Evolutionary conservation across 257 asterid genomes (phyloP), one percentile per base, ranked within the genome.

Genomic region (Salvia rosmarinus): DNA sequence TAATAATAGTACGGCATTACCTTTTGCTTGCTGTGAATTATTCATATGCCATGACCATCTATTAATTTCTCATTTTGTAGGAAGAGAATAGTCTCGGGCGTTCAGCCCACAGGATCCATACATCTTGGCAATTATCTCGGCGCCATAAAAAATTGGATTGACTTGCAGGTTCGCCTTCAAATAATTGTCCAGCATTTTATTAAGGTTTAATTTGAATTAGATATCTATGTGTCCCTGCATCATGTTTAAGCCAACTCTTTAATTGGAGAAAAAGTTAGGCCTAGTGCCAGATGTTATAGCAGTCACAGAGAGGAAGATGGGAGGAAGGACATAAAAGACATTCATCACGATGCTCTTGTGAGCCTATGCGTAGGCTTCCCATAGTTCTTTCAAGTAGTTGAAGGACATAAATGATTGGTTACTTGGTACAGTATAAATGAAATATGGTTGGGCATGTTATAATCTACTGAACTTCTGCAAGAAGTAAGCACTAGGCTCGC

Each of bases 71-170:
- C 74, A 21, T 25, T 64, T 68, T 67, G 63, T 85, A 91, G 97
- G 91, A 95, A 95, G 81, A 88, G 99, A 83, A 81, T 95, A 68
- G 99, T 95, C 67, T 95, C 99, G 28, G 99, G 99, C 76, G 95
- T 91, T 67, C 99, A 95, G 90, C 99, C 99, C 66, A 95, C 99
- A n/a, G 98, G 99, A 56, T 91, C 97, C 73, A 85, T 91, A 81
- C 97, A 91, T 80, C 95, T 89, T 20, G 97, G 99, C 12, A 94
- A 94, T 82, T 90, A 90, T 84, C 88, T 94, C 23, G 98, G 98
- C 32, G 97, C 98, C 71, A 94, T 94, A 75, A 94, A 89, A 78
- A 90, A 90, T 79, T 90, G 98, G 97, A 77, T 90, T 66, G 90
- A 82, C 35, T 83, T 95, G 81, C 99, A 95, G 96, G 99, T 89